Conservation (phyloP, 371 early-diverging fungal genomes). For the Rhizomucor pusillus region DNA sequence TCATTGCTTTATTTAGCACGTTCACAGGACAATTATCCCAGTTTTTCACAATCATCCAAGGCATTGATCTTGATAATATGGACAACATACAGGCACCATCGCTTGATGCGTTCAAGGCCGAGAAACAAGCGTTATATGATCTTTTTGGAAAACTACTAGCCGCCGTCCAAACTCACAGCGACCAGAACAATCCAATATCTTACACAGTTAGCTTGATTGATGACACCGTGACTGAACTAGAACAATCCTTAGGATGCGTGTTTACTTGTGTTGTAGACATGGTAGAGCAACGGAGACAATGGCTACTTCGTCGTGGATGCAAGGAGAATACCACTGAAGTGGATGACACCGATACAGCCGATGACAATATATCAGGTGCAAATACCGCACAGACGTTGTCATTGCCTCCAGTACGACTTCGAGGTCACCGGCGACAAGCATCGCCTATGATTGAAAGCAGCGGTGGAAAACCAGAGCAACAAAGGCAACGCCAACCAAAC, state of each 20-base stretch:
- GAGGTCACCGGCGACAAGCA: background rate
- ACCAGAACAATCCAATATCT: conserved; percentile 33
- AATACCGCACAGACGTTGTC: background rate
- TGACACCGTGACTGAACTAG: conserved; percentile 35
- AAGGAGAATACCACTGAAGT: conserved; percentile 4
- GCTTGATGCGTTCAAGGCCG: conserved; percentile 42
- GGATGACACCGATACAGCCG: conserved; percentile 3
- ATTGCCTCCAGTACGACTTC: background rate
- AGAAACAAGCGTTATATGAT: conserved; percentile 61
- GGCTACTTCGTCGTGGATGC: conserved; percentile 29
- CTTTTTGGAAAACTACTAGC: conserved; percentile 64
- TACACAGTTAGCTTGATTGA: conserved; percentile 36
- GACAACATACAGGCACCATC: conserved; percentile 20
- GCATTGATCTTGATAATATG: conserved; percentile 22
- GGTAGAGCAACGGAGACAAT: conserved; percentile 37
- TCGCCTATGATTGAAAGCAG: background rate
- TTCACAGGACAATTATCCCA: conserved; percentile 35
- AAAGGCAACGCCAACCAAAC: conserved; percentile 6
- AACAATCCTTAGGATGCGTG: conserved; percentile 40
- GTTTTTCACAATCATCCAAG: conserved; percentile 30
- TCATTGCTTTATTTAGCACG: conserved; percentile 37
- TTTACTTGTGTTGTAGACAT: conserved; percentile 29
- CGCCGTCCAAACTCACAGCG: conserved; percentile 61
- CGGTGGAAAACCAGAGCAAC: conserved; percentile 1
- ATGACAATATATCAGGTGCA: background rate